These are phyloP conservation scores for Linnemannia hyalina DNA, from an alignment of 192 early-diverging fungal species.

Conservation along the genomic window DNA sequence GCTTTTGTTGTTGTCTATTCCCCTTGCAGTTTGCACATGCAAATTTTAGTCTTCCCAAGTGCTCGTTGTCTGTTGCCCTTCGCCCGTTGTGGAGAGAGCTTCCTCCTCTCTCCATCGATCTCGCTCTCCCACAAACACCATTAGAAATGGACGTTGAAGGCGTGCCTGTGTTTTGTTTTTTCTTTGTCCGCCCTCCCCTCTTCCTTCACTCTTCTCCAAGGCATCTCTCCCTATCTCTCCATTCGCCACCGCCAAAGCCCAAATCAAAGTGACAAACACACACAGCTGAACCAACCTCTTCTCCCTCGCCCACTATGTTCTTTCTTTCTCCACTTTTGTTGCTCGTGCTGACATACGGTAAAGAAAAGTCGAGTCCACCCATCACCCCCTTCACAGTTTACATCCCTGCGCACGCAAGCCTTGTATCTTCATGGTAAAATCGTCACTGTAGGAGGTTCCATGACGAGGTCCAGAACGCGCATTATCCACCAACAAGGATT, in stretches of 20 bases:
- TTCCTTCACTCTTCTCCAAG: no score
- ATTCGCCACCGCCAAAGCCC: not conserved
- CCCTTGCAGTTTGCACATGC: not conserved
- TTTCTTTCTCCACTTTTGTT: not conserved
- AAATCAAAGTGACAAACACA: not conserved
- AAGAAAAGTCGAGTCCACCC: not conserved
- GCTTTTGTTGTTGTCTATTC: not conserved
- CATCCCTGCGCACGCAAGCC: not conserved
- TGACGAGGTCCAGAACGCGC: not conserved
- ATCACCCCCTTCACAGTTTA: not conserved
- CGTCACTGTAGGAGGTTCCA: not conserved
- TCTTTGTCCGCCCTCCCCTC: not conserved
- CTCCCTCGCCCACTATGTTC: not conserved
- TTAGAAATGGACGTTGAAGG: not conserved
- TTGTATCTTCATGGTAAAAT: not conserved
- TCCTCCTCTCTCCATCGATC: not conserved
- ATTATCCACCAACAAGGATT: not conserved
- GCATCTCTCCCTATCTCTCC: not conserved
- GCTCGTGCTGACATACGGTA: not conserved
- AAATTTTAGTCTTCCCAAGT: not conserved
- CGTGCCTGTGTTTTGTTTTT: not conserved
- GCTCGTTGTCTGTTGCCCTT: not conserved
- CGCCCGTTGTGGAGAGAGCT: conserved; percentile 3
- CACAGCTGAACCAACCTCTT: not conserved
- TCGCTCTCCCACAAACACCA: conserved; percentile 7